A percentile compares a stretch with the other conserved stretches of the same genome.
Conservation (phyloP, 495 filamentous ascomycete species). For the Chaetomium cochliodes region DNA sequence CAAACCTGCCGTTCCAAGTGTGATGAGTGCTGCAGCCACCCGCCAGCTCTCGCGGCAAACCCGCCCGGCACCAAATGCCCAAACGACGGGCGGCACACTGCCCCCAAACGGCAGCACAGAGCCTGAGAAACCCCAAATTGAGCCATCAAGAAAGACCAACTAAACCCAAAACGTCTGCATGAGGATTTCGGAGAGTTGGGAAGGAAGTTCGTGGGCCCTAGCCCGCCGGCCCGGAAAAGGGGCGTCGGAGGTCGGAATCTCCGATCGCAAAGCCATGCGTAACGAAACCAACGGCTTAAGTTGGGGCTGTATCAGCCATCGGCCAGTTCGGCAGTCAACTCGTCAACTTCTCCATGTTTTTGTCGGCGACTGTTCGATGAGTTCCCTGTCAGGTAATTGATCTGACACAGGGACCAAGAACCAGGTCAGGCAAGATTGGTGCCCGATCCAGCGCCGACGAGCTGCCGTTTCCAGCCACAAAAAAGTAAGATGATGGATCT, state of each 20-base stretch:
- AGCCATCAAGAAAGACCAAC: slow-evolving; percentile 3
- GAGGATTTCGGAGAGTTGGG: neutral
- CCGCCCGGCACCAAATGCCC: slow-evolving; percentile 15
- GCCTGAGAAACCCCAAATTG: slow-evolving; percentile 5
- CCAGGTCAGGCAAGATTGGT: slow-evolving; percentile 9
- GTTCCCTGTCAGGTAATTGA: neutral
- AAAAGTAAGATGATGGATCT: slow-evolving; percentile 1
- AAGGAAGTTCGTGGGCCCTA: neutral
- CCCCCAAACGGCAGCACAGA: slow-evolving; percentile 23
- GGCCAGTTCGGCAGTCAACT: neutral
- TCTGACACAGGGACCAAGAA: neutral
- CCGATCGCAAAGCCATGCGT: neutral
- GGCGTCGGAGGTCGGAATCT: neutral
- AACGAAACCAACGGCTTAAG: neutral
- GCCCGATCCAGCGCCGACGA: neutral
- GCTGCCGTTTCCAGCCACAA: neutral
- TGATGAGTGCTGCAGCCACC: slow-evolving; percentile 29
- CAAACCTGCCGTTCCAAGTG: slow-evolving; percentile 26
- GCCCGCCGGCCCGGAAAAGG: neutral
- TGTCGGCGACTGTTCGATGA: slow-evolving; percentile 5
- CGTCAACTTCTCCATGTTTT: neutral
- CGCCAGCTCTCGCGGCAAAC: slow-evolving; percentile 19
- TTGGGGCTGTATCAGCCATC: neutral
- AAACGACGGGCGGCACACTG: slow-evolving; percentile 10
- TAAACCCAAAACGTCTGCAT: neutral